A percentile compares a stretch with the other conserved stretches of the same genome.
Conservation (phyloP, 345 rosid species). For the Brassica napus region DNA sequence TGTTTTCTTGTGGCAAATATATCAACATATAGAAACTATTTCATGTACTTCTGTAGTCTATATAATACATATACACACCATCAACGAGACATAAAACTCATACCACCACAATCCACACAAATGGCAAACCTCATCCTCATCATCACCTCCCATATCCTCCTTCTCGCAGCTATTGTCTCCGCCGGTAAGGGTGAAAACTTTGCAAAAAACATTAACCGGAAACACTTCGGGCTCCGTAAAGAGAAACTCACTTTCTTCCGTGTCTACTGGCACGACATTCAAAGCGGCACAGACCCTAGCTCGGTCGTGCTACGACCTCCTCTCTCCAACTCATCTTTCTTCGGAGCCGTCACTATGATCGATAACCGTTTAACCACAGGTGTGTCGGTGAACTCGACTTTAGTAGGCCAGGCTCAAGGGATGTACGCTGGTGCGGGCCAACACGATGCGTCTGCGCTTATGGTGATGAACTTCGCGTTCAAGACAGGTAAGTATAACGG, state of each 20-base stretch:
- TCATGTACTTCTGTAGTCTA: not conserved
- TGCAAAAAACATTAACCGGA: slow-evolving; percentile 10
- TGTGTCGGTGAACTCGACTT: slow-evolving; percentile 29
- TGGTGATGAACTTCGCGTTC: slow-evolving; percentile 48
- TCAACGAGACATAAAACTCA: not conserved
- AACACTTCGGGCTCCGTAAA: slow-evolving; percentile 26
- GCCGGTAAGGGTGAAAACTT: slow-evolving; percentile 15
- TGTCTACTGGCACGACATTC: slow-evolving; percentile 60
- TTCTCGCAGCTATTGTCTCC: slow-evolving; percentile 4
- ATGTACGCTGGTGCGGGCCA: slow-evolving; percentile 22
- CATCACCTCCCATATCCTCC: slow-evolving; percentile 26
- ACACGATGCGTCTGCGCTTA: slow-evolving; percentile 34
- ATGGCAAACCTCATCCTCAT: slow-evolving; percentile 33
- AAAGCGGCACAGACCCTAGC: slow-evolving; percentile 44
- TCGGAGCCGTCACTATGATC: slow-evolving; percentile 43
- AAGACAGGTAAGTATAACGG: slow-evolving; percentile 25
- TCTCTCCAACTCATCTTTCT: slow-evolving; percentile 27
- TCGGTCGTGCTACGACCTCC: slow-evolving; percentile 36
- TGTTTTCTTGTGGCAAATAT: not conserved
- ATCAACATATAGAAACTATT: not conserved
- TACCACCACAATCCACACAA: slow-evolving; percentile 5
- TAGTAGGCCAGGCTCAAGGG: slow-evolving; percentile 41
- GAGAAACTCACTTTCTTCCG: slow-evolving; percentile 51
- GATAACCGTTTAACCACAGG: slow-evolving; percentile 47
- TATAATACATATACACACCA: not conserved